Evolutionary conservation across 1,139 yeast species (phyloP).

Genomic region (Lodderomyces margitis): DNA sequence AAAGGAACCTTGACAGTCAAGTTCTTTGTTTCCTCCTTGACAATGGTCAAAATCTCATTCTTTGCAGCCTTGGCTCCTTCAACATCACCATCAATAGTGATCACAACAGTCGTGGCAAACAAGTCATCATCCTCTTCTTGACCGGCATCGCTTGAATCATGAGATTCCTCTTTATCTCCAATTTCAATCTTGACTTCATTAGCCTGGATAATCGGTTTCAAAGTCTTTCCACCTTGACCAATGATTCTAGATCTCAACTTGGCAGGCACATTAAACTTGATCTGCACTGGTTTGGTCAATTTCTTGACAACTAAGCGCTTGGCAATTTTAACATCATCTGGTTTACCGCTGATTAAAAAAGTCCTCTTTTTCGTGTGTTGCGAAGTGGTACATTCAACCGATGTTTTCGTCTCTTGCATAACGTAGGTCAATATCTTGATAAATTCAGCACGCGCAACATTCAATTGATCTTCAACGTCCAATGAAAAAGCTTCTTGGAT

Average conservation of each 20-base stretch:
- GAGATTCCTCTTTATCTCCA: slow-evolving; percentile 33
- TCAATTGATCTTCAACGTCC: slow-evolving; percentile 64
- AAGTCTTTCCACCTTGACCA: slow-evolving; percentile 84
- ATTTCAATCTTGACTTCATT: slow-evolving; percentile 77
- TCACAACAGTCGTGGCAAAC: slow-evolving; percentile 55
- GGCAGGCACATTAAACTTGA: slow-evolving; percentile 69
- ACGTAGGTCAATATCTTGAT: slow-evolving; percentile 61
- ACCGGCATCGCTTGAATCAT: slow-evolving; percentile 24
- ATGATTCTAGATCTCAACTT: slow-evolving; percentile 77
- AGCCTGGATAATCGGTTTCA: slow-evolving; percentile 73
- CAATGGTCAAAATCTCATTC: slow-evolving; percentile 66
- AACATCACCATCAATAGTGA: slow-evolving; percentile 78
- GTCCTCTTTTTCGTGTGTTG: slow-evolving; percentile 77
- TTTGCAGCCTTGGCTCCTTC: slow-evolving; percentile 82
- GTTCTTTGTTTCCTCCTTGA: slow-evolving; percentile 68
- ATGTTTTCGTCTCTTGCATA: slow-evolving; percentile 60
- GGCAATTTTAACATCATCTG: slow-evolving; percentile 67
- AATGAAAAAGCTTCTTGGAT: slow-evolving; percentile 75
- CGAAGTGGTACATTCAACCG: slow-evolving; percentile 83
- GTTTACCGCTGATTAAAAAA: slow-evolving; percentile 77
- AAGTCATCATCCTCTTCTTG: slow-evolving; percentile 38
- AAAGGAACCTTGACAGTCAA: slow-evolving; percentile 50
- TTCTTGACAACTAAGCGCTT: slow-evolving; percentile 74
- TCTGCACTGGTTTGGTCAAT: slow-evolving; percentile 70
- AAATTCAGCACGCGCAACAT: slow-evolving; percentile 62